These are phyloP conservation scores for Suillus cothurnatus DNA, from an alignment of 768 basidiomycete species.

Conservation along the genomic window DNA sequence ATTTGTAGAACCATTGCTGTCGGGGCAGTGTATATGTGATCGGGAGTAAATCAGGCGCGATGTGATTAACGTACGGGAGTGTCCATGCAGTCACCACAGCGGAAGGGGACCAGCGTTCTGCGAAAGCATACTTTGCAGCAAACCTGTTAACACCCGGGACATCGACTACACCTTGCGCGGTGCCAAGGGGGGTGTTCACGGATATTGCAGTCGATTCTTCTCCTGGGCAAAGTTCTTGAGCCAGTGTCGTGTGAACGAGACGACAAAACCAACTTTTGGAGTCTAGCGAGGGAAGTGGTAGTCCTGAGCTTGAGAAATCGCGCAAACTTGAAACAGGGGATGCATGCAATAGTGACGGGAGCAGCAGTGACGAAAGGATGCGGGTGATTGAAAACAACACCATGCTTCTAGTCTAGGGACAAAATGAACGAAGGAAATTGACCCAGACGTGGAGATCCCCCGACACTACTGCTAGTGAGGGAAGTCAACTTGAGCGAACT, in stretches of 20 bases:
- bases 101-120: slow-evolving; percentile 62
- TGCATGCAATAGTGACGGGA: slow-evolving; percentile 33
- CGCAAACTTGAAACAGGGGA: slow-evolving; percentile 30
- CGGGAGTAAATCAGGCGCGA: neutral
- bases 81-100: slow-evolving; percentile 55
- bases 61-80: slow-evolving; percentile 55
- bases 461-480: slow-evolving; percentile 9
- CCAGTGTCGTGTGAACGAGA: slow-evolving; percentile 41
- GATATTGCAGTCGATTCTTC: slow-evolving; percentile 25
- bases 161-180: slow-evolving; percentile 54
- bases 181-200: slow-evolving; percentile 55
- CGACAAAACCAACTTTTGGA: slow-evolving; percentile 41
- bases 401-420: slow-evolving; percentile 29
- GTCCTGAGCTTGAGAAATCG: slow-evolving; percentile 7
- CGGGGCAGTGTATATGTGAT: neutral
- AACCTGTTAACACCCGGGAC: slow-evolving; percentile 55
- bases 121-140: slow-evolving; percentile 66
- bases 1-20: slow-evolving; percentile 54
- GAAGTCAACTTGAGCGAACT: neutral
- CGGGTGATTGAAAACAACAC: slow-evolving; percentile 35
- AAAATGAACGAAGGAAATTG: slow-evolving; percentile 2
- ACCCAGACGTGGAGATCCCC: neutral
- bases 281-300: slow-evolving; percentile 40
- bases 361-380: slow-evolving; percentile 30
- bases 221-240: slow-evolving; percentile 42